A percentile compares a stretch with the other conserved stretches of the same genome.
Conservation (phyloP, 345 rosid genomes). For the Syzygium aqueum region DNA sequence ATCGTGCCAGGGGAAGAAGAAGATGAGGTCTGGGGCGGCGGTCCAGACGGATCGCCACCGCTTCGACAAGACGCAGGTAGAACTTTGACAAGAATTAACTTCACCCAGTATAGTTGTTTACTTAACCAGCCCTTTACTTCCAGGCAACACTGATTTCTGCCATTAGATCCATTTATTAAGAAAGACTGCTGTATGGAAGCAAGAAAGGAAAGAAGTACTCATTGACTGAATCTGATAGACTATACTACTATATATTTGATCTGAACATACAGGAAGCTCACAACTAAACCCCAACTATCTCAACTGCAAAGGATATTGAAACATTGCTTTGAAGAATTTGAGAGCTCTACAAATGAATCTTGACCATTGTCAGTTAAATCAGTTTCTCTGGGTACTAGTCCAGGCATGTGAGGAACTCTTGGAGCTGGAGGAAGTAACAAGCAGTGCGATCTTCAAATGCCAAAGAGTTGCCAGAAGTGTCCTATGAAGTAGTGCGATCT, state of each 20-base stretch:
- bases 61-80: neutral
- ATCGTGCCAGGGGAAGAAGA: neutral
- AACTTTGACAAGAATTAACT: neutral
- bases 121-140: neutral
- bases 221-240: neutral
- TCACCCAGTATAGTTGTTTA: neutral
- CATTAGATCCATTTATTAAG: neutral
- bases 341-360: slow-evolving; percentile 74
- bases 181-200: neutral
- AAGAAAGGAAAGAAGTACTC: neutral
- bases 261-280: slow-evolving; percentile 27
- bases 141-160: neutral
- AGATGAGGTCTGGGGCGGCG: neutral
- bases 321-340: slow-evolving; percentile 68
- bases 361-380: slow-evolving; percentile 72
- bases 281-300: slow-evolving; percentile 81
- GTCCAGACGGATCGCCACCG: neutral
- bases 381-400: slow-evolving; percentile 73
- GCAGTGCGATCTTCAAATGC: slow-evolving; percentile 77
- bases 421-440: slow-evolving; percentile 89
- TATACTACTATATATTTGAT: neutral
- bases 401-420: slow-evolving; percentile 69
- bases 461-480: slow-evolving; percentile 22
- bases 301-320: slow-evolving; percentile 89
- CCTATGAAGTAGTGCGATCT: slow-evolving; percentile 86